A percentile compares a stretch with the other conserved stretches of the same genome.
phyloP scores from a whole-genome alignment of 768 basidiomycete species.

The Trametes villosa region DNA sequence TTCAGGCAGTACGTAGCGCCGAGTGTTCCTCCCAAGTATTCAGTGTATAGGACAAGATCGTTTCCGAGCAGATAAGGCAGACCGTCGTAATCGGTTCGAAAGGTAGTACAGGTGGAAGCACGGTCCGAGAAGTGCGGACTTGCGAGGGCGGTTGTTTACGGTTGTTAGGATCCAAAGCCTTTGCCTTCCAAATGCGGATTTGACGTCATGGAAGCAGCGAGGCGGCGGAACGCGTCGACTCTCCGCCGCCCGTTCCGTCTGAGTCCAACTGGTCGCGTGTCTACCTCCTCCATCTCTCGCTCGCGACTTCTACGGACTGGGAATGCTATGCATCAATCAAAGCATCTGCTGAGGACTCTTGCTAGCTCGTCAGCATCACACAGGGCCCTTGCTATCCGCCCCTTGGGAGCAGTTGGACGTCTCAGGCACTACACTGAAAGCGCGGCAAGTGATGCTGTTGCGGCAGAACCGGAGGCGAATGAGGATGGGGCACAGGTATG shows the following conservation, averaged over 20 bases:
- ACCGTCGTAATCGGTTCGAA: too few relatives aligned
- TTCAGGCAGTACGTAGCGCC: too few relatives aligned
- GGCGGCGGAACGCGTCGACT: conserved; percentile 11
- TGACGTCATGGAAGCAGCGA: conserved; percentile 36
- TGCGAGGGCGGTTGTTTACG: conserved; percentile 25
- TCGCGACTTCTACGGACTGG: neutral
- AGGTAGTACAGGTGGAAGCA: too few relatives aligned
- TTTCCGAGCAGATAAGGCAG: too few relatives aligned
- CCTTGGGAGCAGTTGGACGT: neutral
- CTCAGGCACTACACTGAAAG: conserved; percentile 10
- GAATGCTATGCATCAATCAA: conserved; percentile 9
- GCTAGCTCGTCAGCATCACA: neutral
- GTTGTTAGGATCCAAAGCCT: conserved; percentile 30
- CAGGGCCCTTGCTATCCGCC: neutral
- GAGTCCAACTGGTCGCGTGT: neutral
- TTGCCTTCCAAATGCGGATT: conserved; percentile 21
- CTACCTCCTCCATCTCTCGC: neutral
- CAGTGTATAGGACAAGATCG: too few relatives aligned
- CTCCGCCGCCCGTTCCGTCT: too few relatives aligned
- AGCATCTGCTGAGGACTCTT: neutral
- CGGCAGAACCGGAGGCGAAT: neutral
- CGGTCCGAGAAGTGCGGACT: neutral
- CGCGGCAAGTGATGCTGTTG: neutral
- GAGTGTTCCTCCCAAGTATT: too few relatives aligned
- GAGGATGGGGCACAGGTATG: neutral